phyloP scores from a whole-genome alignment of 208 protist species.

The Dictyostelium gargantuum region DNA sequence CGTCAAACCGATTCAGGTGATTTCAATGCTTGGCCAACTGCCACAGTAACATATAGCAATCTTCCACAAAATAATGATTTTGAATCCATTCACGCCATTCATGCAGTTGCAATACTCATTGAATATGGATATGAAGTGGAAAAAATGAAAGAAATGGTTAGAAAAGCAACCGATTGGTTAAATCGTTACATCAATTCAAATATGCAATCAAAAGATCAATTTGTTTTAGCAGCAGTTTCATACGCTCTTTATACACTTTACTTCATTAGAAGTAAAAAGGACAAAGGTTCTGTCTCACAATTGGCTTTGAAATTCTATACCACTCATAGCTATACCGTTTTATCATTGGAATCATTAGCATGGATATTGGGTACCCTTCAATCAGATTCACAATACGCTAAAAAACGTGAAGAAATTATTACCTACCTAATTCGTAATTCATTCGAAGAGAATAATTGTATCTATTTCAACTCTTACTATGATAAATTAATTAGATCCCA shows the following conservation, averaged over 20 bases:
- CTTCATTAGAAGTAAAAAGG: background rate
- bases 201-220: background rate
- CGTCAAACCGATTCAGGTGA: background rate
- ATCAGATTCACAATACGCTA: background rate
- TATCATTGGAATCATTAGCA: constrained; percentile 13
- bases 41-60: too few species aligned
- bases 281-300: background rate
- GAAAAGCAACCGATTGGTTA: background rate
- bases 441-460: background rate
- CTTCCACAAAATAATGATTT: background rate
- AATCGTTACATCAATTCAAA: background rate
- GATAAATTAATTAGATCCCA: constrained; percentile 17
- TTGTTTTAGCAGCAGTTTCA: background rate
- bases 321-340: background rate
- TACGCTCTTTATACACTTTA: constrained; percentile 6
- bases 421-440: background rate
- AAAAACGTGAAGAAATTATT: constrained; percentile 52
- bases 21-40: background rate
- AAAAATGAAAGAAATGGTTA: background rate
- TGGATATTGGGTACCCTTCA: constrained; percentile 34
- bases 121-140: background rate
- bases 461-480: constrained; percentile 19
- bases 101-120: background rate
- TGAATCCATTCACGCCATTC: constrained; percentile 13
- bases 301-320: constrained; percentile 31